Evolutionary conservation across 208 protist species (phyloP).

Genomic region (Tritrichomonas musculus): DNA sequence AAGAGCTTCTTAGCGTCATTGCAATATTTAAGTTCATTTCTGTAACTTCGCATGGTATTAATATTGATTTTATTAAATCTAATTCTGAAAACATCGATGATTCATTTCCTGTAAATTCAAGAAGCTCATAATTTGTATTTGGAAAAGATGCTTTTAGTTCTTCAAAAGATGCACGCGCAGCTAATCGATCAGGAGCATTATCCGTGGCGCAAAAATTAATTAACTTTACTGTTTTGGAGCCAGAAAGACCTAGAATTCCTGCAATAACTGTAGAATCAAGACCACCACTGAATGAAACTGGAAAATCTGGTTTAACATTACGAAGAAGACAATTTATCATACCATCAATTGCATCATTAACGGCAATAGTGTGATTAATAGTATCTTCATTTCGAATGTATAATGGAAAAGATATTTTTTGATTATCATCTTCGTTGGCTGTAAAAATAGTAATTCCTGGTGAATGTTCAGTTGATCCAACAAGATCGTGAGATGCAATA

Average conservation of each 20-base stretch:
- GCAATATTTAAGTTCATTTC: constrained; percentile 29
- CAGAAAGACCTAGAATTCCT: neutral
- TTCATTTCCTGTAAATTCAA: neutral
- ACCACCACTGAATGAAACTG: neutral
- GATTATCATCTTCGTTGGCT: no score
- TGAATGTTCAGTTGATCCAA: no score
- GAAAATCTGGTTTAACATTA: no score
- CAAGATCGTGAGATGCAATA: no score
- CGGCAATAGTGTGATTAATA: no score
- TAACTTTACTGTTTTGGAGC: neutral
- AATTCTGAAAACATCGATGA: neutral
- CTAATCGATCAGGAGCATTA: neutral
- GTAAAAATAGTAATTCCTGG: no score
- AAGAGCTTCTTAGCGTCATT: neutral
- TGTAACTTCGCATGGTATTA: neutral
- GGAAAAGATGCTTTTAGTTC: neutral
- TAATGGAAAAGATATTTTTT: no score
- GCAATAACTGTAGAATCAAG: constrained; percentile 6
- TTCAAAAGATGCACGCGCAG: neutral
- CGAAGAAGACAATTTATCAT: no score
- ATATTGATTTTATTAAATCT: neutral
- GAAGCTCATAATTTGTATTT: neutral
- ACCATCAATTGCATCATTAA: no score
- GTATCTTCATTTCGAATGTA: no score
- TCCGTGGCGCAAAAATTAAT: constrained; percentile 1